Conservation (phyloP, 2,329 filamentous ascomycete genomes). For the Colletotrichum sp. region DNA sequence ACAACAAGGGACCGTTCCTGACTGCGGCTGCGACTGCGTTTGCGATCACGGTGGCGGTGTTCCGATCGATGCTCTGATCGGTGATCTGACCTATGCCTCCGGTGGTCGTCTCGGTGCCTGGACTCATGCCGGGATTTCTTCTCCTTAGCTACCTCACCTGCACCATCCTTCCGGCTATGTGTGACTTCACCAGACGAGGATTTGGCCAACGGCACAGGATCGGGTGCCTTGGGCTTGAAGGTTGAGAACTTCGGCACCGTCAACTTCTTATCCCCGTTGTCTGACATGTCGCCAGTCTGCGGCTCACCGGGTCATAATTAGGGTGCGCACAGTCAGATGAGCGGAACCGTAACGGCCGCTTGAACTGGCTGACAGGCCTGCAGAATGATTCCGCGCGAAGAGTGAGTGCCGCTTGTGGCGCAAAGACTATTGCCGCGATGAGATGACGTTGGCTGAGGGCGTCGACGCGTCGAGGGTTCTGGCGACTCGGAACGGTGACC, state of each 20-base stretch:
- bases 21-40: conserved; percentile 6
- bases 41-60: neutral
- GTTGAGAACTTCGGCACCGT: conserved; percentile 75
- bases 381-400: neutral
- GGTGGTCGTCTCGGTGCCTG: conserved; percentile 22
- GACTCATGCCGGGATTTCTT: conserved; percentile 21
- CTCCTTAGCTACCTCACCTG: neutral
- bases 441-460: neutral
- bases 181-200: conserved; percentile 7
- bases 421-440: neutral
- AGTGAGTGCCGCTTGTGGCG: neutral
- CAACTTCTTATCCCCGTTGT: conserved; percentile 4
- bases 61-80: neutral
- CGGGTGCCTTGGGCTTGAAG: conserved; percentile 61
- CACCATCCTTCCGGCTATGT: neutral
- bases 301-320: conserved; percentile 8
- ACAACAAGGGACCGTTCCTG: neutral
- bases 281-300: conserved; percentile 4
- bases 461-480: neutral
- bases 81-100: neutral
- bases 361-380: neutral
- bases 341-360: neutral
- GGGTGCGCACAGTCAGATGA: neutral
- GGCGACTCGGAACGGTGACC: neutral
- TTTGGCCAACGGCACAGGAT: conserved; percentile 16